Base-by-base conservation (phyloP, 228 moss, liverwort and hornwort species). In the Sphagnum fallax region DNA sequence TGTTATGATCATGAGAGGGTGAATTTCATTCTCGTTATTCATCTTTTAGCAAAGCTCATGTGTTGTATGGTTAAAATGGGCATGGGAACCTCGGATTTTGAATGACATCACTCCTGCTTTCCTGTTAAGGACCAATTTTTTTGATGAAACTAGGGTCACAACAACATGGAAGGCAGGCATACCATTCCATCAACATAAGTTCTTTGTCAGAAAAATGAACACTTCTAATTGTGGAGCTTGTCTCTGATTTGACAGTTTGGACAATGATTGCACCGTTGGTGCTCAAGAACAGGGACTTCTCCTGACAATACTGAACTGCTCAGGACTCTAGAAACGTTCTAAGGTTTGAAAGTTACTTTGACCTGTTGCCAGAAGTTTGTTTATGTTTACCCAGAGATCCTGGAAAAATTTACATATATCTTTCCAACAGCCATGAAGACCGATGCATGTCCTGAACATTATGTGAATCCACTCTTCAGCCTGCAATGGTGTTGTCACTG, bases 181-280 rank as follows among this genome's bases (percentile, higher is more conserved):
- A 8, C 63, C 63, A 7, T 9, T 10, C 15, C 63, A 9, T 16
- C 16, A 8, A 7, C 16, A 64, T 1, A 64, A n/a, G 32, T 32
- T 48, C 10, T 6, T 4, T 53, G 15, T 51, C 11, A 5, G 16
- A 16, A 5, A 8, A 51, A 12, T 11, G 10, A 58, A n/a, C 55
- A 48, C 32, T 49, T 8, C 4, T 6, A 18, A n/a, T 50, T 47
- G 48, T 5, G 4, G 14, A 6, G 8, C 16, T 68, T 64, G 1
- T 4, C 69, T 76, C 60, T 77, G 4, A 32, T 16, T 77, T 51
- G 76, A 82, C 86, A 92, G 81, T 86, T 68, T 89, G 91, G 91
- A 78, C 91, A 6, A 94, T 94, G 91, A 61, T 94, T 60, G 86
- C 73, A 48, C 94, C 89, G 7, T 75, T 86, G 49, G 49, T 93